Evolutionary conservation across 129 eudicot species (phyloP).

Genomic region (Chrysanthemum seticuspe): DNA sequence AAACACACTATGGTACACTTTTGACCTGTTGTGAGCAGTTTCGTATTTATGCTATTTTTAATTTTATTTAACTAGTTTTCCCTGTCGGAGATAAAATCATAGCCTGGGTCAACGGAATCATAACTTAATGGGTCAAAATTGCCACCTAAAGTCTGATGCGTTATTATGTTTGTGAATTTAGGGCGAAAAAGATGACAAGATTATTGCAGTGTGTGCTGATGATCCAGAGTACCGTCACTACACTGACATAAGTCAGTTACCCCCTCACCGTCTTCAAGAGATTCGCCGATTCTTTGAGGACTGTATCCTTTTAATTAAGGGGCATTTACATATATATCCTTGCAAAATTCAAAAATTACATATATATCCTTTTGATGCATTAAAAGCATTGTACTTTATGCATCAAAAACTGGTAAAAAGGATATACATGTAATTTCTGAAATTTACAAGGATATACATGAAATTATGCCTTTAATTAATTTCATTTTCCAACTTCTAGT

Average conservation of each 20-base stretch:
- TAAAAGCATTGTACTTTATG: too few relatives aligned
- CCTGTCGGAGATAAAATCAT: neutral
- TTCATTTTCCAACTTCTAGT: neutral
- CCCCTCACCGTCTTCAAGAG: conserved; percentile 78
- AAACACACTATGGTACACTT: too few relatives aligned
- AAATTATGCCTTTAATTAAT: neutral
- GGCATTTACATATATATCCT: too few relatives aligned
- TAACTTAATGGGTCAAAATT: too few relatives aligned
- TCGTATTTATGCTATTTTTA: neutral
- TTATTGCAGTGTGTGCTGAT: conserved; percentile 77
- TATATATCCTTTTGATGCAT: too few relatives aligned
- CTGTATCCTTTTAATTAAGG: conserved; percentile 76
- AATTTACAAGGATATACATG: too few relatives aligned
- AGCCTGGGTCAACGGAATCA: too few relatives aligned
- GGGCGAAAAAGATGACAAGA: conserved; percentile 84
- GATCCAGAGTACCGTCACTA: conserved; percentile 73
- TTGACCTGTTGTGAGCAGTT: too few relatives aligned
- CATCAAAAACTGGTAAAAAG: too few relatives aligned
- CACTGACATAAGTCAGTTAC: conserved; percentile 64
- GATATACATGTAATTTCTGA: too few relatives aligned
- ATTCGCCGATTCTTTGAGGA: conserved; percentile 79
- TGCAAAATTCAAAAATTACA: too few relatives aligned
- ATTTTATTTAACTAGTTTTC: neutral
- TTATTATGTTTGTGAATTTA: conserved; percentile 14
- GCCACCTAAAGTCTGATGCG: too few relatives aligned